phyloP scores from a whole-genome alignment of 2,329 filamentous ascomycete species.

The Alternaria sp. region DNA sequence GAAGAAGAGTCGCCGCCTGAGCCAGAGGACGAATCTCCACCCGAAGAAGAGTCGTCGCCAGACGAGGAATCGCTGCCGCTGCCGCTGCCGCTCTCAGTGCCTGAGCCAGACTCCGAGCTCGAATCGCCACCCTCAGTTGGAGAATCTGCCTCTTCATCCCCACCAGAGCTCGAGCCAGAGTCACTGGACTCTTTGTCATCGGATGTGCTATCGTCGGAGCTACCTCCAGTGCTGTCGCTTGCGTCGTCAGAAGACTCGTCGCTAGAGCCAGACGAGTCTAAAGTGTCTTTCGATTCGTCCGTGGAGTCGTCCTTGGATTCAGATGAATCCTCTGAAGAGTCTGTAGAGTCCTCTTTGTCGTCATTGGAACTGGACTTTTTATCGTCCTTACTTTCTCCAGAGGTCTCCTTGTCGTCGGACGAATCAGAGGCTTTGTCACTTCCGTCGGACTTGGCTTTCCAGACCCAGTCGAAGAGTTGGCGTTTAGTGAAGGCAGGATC shows the following conservation, averaged over 20 bases:
- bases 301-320: not conserved
- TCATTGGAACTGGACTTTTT: not conserved
- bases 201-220: not conserved
- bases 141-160: not conserved
- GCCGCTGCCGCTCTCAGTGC: not conserved
- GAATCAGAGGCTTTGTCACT: not conserved
- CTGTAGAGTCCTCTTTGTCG: not conserved
- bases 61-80: not conserved
- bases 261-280: not conserved
- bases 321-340: not conserved
- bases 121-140: not conserved
- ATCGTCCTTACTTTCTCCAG: not conserved
- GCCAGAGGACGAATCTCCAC: not conserved
- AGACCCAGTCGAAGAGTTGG: not conserved
- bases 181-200: not conserved
- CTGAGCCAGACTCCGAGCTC: not conserved
- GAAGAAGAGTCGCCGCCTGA: not conserved
- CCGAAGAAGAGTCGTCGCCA: not conserved
- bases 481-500: conserved; percentile 12
- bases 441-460: not conserved
- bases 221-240: not conserved
- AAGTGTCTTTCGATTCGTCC: not conserved
- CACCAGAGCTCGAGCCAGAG: conserved; percentile 6
- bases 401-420: not conserved
- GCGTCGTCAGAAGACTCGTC: not conserved